Base-by-base conservation (phyloP, 2,329 filamentous ascomycete genomes). In the Sclerotinia trifoliorum region DNA sequence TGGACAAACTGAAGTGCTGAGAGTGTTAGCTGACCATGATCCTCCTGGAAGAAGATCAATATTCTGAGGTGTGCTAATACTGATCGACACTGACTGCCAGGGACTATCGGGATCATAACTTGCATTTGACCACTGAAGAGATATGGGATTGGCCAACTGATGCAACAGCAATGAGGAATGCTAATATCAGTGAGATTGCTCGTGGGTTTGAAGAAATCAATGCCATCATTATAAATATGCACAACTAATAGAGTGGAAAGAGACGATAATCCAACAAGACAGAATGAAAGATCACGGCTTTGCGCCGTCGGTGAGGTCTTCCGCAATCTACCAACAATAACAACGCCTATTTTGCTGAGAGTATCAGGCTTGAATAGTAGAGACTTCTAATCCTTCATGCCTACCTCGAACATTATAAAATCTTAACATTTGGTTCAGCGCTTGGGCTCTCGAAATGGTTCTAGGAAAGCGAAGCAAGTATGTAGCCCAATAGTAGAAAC, bases 101-200 rank as follows among this genome's bases (percentile, higher is more conserved):
- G 72, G 70, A 49, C 72, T 69, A 61, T 73, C 72, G 5, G 69
- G 72, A 19, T 71, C 70, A 67, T 68, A 73, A 11, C 15, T 71
- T n/a, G 55, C 65, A 10, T n/a, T 65, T 19, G 71, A 71, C 70
- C 70, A 74, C 24, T 26, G 39, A 24, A 65, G 42, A 19, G 52
- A 42, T 57, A 46, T 29, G 29, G 39, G 26, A 57, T 54, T 56
- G 24, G 63, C 42, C 48, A 26, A 32, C 61, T 24, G 21, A 56
- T 32, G 26, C 49, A 24, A 46, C 24, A 57, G 26, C n/a, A 7
- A 64, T 26, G 26, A 39, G 39, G 19, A 21, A 26, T 10, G 51
- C 24, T n/a, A 65, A 19, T 11, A 48, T 11, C n/a, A 35, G 21
- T 24, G 57, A 60, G 5, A 48, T 8, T 35, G 21, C 24, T 48